Evolutionary conservation across 1,284 basidiomycete species (phyloP), one percentile per base, ranked within the genome.

Genomic region (Boletellus deceptivus): DNA sequence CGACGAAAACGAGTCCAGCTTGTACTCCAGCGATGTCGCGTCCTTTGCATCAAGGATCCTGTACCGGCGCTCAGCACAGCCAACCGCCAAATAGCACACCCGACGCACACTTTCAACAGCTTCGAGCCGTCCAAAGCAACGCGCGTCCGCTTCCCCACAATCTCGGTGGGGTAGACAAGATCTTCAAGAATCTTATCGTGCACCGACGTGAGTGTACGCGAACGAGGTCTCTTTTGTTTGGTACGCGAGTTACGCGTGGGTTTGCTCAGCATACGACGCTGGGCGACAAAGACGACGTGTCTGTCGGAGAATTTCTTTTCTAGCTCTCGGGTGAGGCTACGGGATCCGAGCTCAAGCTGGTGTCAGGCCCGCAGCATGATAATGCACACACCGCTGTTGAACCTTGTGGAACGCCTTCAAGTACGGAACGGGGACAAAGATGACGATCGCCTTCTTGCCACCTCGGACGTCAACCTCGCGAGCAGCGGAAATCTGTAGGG

Each of bases 291-390:
- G 58, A 99, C 91, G 71, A 99, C 93, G 77, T 98, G 96, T 70
- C 94, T 89, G 76, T 97, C 93, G 48, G 95, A 93, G 79, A 99
- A 98, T 79, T 99, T 99, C 86, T 99, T 99, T 86, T 99, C 97
- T 69, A 99, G 86, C 75, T 99, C 96, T 57, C 95, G 89, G 61
- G 94, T 98, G 70, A 99, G 88, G 74, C 95, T 98, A 70, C 18
- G 10, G n/a, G 14, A 48, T 38, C 22, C 43, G n/a, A 13, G 37
- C 47, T 49, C 57, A 58, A 38, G 34, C 48, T 34, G 39, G 16
- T 18, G 43, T 34, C 45, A 46, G 40, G 31, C 17, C 33, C 9
- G 25, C 34, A 43, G 29, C n/a, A n/a, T 16, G 3, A 35, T 13
- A 14, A 33, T 27, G 31, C 48, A 77, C 89, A 67, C 71, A 98